Evolutionary conservation across 495 filamentous ascomycete species (phyloP).

Genomic region (Pseudevernia furfuracea): DNA sequence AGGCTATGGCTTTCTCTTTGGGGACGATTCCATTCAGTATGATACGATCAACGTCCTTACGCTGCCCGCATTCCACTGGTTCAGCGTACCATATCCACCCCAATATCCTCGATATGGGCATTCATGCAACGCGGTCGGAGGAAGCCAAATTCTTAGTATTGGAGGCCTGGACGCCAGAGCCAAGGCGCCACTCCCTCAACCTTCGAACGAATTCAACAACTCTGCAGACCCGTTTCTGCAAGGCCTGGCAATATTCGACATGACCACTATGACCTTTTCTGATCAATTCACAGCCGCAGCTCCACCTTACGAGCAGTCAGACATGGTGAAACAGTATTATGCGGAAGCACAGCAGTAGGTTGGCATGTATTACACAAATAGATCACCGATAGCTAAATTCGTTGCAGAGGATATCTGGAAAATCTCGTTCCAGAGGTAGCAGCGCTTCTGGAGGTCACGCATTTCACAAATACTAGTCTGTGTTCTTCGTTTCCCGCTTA

Average conservation of each 20-base stretch:
- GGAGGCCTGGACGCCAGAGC: constrained; percentile 16
- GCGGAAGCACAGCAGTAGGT: neutral
- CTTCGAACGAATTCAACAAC: constrained; percentile 1
- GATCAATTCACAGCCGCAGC: constrained; percentile 17
- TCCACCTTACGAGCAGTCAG: constrained; percentile 19
- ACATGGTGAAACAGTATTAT: constrained; percentile 20
- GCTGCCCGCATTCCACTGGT: constrained; percentile 40
- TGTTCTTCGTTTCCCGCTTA: neutral
- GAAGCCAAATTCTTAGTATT: constrained; percentile 19
- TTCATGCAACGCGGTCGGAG: constrained; percentile 15
- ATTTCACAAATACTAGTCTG: constrained; percentile 11
- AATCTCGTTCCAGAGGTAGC: neutral
- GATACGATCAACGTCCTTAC: constrained; percentile 31
- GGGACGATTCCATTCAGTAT: neutral
- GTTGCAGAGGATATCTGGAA: neutral
- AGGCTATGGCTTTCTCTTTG: constrained; percentile 1
- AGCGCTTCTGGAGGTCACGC: constrained; percentile 5
- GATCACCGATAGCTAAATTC: neutral
- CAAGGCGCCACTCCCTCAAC: neutral
- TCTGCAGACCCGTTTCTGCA: constrained; percentile 15
- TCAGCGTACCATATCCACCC: constrained; percentile 24
- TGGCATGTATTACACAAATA: neutral
- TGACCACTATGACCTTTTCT: constrained; percentile 16
- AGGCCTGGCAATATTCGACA: constrained; percentile 24
- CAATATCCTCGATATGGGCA: constrained; percentile 14